phyloP scores from a whole-genome alignment of 129 eudicot species.

The Sambucus nigra region DNA sequence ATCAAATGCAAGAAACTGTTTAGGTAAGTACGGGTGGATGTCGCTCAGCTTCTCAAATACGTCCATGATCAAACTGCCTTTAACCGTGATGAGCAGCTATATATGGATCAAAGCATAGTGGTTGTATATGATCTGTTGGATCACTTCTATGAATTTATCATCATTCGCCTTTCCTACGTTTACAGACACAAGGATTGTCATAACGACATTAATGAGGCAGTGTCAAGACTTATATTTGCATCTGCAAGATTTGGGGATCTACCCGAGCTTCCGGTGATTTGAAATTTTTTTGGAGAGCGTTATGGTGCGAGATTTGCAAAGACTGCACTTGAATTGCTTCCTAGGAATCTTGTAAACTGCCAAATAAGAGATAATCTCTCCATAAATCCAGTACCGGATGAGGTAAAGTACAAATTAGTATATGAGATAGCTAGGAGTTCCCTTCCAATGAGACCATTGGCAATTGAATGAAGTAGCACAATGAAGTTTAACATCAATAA shows the following conservation, averaged over 20 bases:
- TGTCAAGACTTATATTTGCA: slow-evolving; percentile 67
- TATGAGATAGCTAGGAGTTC: slow-evolving; percentile 44
- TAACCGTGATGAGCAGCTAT: slow-evolving; percentile 49
- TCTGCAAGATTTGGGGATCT: slow-evolving; percentile 76
- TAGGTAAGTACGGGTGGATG: slow-evolving; percentile 39
- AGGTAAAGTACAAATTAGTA: slow-evolving; percentile 40
- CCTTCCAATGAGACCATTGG: slow-evolving; percentile 28
- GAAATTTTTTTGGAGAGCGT: slow-evolving; percentile 52
- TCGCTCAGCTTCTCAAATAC: slow-evolving; percentile 46
- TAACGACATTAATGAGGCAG: slow-evolving; percentile 71
- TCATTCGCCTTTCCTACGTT: slow-evolving; percentile 42
- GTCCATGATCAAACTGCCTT: slow-evolving; percentile 50
- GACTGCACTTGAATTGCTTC: slow-evolving; percentile 47
- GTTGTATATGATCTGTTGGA: slow-evolving; percentile 51
- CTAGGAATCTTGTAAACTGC: slow-evolving; percentile 33
- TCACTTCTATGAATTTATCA: slow-evolving; percentile 45
- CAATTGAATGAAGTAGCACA: too few relatives aligned
- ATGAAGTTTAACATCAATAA: too few relatives aligned
- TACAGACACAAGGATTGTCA: slow-evolving; percentile 71
- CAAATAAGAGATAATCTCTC: slow-evolving; percentile 36
- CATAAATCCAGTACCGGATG: slow-evolving; percentile 20
- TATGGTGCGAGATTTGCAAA: slow-evolving; percentile 53
- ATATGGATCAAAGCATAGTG: slow-evolving; percentile 41
- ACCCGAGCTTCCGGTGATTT: slow-evolving; percentile 52
- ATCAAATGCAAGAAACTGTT: too few relatives aligned